Percentiles rank a stretch among this genome's conserved stretches.
Evolutionary conservation across 2,329 filamentous ascomycete genomes (phyloP).

Genomic region (Paraconiothyrium brasiliense): DNA sequence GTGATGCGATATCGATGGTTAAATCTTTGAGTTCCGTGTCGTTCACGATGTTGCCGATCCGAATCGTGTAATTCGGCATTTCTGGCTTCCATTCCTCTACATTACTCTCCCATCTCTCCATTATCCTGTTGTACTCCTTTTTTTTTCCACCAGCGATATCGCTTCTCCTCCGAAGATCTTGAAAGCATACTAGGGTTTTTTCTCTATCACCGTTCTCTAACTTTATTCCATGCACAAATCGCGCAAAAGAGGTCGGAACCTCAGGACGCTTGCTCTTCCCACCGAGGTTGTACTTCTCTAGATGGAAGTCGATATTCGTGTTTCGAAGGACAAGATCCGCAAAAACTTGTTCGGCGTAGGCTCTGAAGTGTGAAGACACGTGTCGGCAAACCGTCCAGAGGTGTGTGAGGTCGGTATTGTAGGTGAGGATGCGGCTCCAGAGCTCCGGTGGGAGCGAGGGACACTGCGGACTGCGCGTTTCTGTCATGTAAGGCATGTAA

Average conservation of each 20-base stretch:
- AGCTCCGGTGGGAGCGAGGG: slow-evolving; percentile 44
- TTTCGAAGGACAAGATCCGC: slow-evolving; percentile 33
- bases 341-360: slow-evolving; percentile 43
- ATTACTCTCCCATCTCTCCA: slow-evolving; percentile 41
- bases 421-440: slow-evolving; percentile 46
- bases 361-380: slow-evolving; percentile 37
- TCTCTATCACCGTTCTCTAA: slow-evolving; percentile 19
- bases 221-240: slow-evolving; percentile 23
- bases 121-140: slow-evolving; percentile 24
- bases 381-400: slow-evolving; percentile 43
- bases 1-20: slow-evolving; percentile 25
- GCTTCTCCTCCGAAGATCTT: slow-evolving; percentile 22
- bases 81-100: slow-evolving; percentile 34
- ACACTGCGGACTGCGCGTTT: slow-evolving; percentile 23
- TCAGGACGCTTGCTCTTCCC: slow-evolving; percentile 41
- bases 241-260: slow-evolving; percentile 30
- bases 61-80: slow-evolving; percentile 44
- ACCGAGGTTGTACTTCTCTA: slow-evolving; percentile 47
- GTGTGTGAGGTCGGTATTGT: slow-evolving; percentile 41
- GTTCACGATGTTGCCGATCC: slow-evolving; percentile 41
- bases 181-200: slow-evolving; percentile 30
- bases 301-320: slow-evolving; percentile 37
- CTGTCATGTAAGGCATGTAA: not conserved
- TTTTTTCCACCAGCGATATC: slow-evolving; percentile 17
- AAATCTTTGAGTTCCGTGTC: slow-evolving; percentile 42